Evolutionary conservation across 179 eudicot species (phyloP).

Genomic region (Beta lomatogona): DNA sequence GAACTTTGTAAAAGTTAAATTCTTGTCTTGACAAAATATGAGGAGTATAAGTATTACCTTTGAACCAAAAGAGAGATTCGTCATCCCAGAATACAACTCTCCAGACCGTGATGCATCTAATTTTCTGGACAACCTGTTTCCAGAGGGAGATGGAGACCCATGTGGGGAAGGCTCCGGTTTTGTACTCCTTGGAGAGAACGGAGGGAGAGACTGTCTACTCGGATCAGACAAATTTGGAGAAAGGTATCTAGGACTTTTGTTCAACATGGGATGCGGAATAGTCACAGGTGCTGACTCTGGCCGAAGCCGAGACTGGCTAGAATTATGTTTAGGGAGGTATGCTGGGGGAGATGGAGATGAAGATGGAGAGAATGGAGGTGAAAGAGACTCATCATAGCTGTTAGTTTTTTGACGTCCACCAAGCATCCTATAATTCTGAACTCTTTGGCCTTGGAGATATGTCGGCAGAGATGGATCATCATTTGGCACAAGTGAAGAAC

Average conservation of each 20-base stretch:
- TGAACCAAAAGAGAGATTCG: conserved; percentile 51
- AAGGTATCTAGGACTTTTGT: conserved; percentile 67
- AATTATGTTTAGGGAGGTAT: conserved; percentile 50
- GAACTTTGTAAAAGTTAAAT: conserved; percentile 6
- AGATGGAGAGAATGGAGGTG: conserved; percentile 95
- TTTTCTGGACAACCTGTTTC: conserved; percentile 59
- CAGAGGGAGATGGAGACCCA: conserved; percentile 74
- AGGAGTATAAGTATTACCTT: conserved; percentile 45
- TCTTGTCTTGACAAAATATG: background rate
- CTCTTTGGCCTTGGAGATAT: conserved; percentile 51
- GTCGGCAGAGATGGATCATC: conserved; percentile 53
- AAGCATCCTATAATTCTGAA: conserved; percentile 48
- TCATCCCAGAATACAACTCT: conserved; percentile 52
- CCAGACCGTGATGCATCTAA: conserved; percentile 57
- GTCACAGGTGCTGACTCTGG: conserved; percentile 84
- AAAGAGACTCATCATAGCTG: conserved; percentile 69
- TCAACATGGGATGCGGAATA: conserved; percentile 85
- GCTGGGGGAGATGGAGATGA: conserved; percentile 84
- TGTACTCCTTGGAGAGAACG: conserved; percentile 69
- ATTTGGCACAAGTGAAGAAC: conserved; percentile 38
- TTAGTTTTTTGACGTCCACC: conserved; percentile 44
- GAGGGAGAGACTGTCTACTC: conserved; percentile 75
- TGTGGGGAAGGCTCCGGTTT: conserved; percentile 61
- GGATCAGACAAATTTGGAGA: conserved; percentile 95
- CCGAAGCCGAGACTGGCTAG: conserved; percentile 51